phyloP scores from a whole-genome alignment of 495 filamentous ascomycete genomes.

The Trichoderma erinaceum region DNA sequence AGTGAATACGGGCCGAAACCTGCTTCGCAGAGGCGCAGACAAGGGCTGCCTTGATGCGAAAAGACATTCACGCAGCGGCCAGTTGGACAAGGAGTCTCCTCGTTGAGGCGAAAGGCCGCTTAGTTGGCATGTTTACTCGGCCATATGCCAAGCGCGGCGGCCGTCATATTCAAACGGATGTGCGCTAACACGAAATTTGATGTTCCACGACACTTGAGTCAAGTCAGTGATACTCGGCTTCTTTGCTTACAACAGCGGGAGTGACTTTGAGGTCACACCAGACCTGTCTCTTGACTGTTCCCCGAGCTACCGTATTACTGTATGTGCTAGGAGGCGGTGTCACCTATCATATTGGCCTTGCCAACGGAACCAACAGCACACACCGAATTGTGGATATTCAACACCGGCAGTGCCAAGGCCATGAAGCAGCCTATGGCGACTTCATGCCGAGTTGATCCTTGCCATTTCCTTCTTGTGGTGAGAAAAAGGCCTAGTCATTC shows the following conservation, averaged over 20 bases:
- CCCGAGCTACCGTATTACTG: background rate
- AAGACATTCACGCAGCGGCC: no score
- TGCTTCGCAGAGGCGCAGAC: background rate
- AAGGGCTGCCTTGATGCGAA: no score
- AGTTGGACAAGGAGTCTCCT: no score
- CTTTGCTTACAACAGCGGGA: background rate
- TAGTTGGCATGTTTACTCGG: no score
- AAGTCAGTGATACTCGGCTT: background rate
- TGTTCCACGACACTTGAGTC: background rate
- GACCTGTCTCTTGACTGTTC: background rate
- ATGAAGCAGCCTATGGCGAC: slow-evolving; percentile 4
- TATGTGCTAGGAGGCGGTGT: background rate
- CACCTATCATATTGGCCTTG: slow-evolving; percentile 4
- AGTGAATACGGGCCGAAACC: background rate
- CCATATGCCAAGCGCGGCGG: no score
- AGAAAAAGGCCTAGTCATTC: background rate
- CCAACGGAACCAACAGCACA: background rate
- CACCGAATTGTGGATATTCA: background rate
- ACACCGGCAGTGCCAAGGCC: background rate
- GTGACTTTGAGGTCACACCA: slow-evolving; percentile 2
- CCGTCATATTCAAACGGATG: background rate
- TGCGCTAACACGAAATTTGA: background rate
- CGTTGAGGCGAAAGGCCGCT: no score
- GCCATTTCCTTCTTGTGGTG: background rate
- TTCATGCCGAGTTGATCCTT: background rate